Conservation (phyloP, 495 filamentous ascomycete species). For the Lasiosphaeria hispida region DNA sequence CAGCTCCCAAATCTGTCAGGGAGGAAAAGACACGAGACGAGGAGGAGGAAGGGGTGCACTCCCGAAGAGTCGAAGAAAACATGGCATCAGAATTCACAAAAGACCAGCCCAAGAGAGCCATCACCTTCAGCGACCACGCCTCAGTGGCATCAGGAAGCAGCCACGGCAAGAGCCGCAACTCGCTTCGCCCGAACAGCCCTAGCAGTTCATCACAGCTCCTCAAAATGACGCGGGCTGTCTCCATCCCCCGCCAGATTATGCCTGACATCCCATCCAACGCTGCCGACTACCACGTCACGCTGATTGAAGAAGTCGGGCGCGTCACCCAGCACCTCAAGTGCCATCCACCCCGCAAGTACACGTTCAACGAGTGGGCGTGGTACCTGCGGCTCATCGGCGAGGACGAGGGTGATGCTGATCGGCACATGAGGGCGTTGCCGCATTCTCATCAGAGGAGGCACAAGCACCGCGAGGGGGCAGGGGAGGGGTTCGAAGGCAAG, state of each 20-base stretch:
- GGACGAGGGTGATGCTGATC: conserved; percentile 52
- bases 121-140: conserved; percentile 8
- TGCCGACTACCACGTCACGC: conserved; percentile 62
- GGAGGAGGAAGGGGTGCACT: conserved; percentile 20
- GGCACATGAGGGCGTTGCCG: conserved; percentile 34
- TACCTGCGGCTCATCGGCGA: conserved; percentile 74
- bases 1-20: conserved; percentile 6
- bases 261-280: conserved; percentile 30
- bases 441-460: neutral
- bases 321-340: conserved; percentile 62
- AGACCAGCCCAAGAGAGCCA: neutral
- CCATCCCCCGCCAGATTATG: conserved; percentile 27
- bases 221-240: conserved; percentile 24
- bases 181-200: neutral
- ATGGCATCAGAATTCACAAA: conserved; percentile 10
- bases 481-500: neutral
- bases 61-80: conserved; percentile 14
- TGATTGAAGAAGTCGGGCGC: conserved; percentile 66
- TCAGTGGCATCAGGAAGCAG: neutral
- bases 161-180: neutral
- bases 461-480: neutral
- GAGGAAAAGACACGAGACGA: conserved; percentile 14
- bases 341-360: conserved; percentile 63
- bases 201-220: conserved; percentile 8
- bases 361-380: conserved; percentile 79